Conservation (phyloP, 2,329 filamentous ascomycete genomes). For the Akanthomyces dipterigenus region DNA sequence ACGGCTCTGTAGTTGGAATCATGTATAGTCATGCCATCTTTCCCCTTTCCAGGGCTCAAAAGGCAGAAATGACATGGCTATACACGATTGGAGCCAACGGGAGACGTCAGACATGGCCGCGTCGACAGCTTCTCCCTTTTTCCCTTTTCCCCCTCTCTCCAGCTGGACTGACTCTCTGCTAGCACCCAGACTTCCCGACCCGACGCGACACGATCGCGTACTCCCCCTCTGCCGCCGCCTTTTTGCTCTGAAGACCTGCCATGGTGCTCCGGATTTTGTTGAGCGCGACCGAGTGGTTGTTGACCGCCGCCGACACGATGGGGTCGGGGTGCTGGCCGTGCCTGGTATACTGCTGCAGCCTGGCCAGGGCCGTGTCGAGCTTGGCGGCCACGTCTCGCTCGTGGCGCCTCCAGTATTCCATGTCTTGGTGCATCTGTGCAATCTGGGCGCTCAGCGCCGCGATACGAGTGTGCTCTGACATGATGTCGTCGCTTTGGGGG, state of each 20-base stretch:
- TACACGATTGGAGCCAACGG: too few species aligned
- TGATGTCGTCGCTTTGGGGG: neutral
- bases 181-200: neutral
- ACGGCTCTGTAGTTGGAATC: too few species aligned
- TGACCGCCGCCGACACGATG: neutral
- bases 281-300: neutral
- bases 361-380: neutral
- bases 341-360: neutral
- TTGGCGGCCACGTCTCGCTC: neutral
- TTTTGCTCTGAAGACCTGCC: neutral
- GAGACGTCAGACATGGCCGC: too few species aligned
- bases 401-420: neutral
- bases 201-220: neutral
- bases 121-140: neutral
- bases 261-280: neutral
- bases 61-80: too few species aligned
- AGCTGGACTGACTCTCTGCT: neutral
- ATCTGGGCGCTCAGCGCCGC: neutral
- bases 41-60: too few species aligned
- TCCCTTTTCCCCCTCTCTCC: neutral
- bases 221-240: neutral
- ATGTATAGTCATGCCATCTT: too few species aligned
- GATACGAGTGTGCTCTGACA: neutral
- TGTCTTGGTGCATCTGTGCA: neutral
- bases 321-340: neutral